Conservation (phyloP, 1,284 basidiomycete species). For the Tetrapyrgos nigripes region DNA sequence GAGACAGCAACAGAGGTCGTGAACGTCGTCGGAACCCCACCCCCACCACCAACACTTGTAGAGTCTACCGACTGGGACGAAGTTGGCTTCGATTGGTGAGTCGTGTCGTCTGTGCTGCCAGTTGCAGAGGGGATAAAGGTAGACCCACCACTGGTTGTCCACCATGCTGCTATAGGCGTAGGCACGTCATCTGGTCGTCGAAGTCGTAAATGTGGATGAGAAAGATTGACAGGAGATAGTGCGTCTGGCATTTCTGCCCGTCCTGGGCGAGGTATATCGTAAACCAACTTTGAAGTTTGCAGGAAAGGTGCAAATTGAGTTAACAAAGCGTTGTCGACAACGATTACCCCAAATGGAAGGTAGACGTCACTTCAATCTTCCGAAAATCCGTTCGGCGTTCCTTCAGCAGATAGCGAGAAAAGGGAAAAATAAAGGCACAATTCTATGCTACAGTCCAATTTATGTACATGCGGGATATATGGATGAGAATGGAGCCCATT, state of each 20-base stretch:
- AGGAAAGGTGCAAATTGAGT: not conserved
- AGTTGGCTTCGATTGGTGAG: not conserved
- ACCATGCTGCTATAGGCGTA: conserved; percentile 15
- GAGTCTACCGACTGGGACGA: not conserved
- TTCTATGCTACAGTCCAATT: not conserved
- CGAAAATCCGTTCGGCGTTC: not conserved
- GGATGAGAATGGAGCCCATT: not conserved
- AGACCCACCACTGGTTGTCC: conserved; percentile 18
- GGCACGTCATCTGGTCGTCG: conserved; percentile 11
- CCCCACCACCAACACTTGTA: conserved; percentile 13
- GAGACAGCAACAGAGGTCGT: conserved; percentile 37
- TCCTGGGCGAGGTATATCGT: not conserved
- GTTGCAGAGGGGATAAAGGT: conserved; percentile 19
- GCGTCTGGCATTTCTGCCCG: not conserved
- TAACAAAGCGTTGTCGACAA: not conserved
- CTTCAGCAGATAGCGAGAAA: not conserved
- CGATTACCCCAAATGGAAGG: not conserved
- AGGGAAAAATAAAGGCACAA: not conserved
- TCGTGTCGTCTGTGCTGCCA: conserved; percentile 12
- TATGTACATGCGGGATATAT: not conserved
- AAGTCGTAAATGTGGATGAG: conserved; percentile 13
- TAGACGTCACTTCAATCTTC: not conserved
- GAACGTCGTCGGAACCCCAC: conserved; percentile 38
- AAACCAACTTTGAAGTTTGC: not conserved
- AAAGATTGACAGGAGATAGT: conserved; percentile 12